Conservation (phyloP, 805 yeast genomes). For the Ogataea pignaliae region DNA sequence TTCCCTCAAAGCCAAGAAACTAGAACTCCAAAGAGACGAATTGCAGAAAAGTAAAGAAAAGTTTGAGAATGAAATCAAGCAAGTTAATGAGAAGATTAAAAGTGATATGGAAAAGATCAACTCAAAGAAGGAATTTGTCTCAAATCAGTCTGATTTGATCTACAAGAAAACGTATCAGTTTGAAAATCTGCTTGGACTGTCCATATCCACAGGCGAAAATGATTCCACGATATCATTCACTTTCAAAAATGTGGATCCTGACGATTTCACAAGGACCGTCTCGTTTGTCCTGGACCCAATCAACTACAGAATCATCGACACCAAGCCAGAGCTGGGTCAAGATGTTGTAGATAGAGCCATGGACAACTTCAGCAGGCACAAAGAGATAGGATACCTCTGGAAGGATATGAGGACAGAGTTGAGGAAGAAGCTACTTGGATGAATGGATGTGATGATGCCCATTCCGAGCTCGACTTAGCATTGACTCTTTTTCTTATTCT, state of each 20-base stretch:
- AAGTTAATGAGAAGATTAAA: slow-evolving; percentile 23
- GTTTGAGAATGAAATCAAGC: slow-evolving; percentile 25
- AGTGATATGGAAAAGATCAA: slow-evolving; percentile 20
- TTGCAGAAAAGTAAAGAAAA: slow-evolving; percentile 26
- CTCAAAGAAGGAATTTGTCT: slow-evolving; percentile 28
- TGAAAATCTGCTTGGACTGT: slow-evolving; percentile 44
- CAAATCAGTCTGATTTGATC: slow-evolving; percentile 35
- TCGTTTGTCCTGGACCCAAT: slow-evolving; percentile 40
- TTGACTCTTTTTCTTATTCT: no score
- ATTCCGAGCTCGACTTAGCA: no score
- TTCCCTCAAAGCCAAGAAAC: slow-evolving; percentile 36
- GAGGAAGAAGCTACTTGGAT: slow-evolving; percentile 6
- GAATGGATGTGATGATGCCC: no score
- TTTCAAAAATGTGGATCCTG: slow-evolving; percentile 44
- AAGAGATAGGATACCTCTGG: slow-evolving; percentile 32
- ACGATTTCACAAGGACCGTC: slow-evolving; percentile 39
- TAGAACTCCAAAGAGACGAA: slow-evolving; percentile 32
- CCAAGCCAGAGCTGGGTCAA: slow-evolving; percentile 31
- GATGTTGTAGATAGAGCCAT: slow-evolving; percentile 15
- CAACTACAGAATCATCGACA: slow-evolving; percentile 29
- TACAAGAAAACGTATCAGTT: slow-evolving; percentile 39
- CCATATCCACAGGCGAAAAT: slow-evolving; percentile 37
- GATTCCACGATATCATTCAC: slow-evolving; percentile 32
- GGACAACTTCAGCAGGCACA: slow-evolving; percentile 21
- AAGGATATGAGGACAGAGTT: slow-evolving; percentile 28